Base-by-base conservation (phyloP, 495 filamentous ascomycete genomes). In the Penicillium crystallinum region DNA sequence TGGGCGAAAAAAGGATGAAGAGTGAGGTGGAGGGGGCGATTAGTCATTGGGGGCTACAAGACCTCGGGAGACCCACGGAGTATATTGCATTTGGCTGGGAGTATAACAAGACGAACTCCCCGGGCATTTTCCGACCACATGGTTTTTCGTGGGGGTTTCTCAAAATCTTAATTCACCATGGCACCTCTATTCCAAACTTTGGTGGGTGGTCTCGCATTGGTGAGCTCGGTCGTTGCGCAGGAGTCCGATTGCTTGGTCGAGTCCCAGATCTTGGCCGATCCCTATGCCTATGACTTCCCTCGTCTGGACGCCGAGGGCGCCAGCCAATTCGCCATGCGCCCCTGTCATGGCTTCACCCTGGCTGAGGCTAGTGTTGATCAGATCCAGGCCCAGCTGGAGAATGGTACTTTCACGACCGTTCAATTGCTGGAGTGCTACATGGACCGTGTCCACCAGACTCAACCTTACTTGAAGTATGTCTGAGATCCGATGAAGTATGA, bases 321-420 rank as follows among this genome's bases (percentile, higher is more conserved):
- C 19, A 61, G 51, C 12, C 55, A 73, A 34, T 81, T 83, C 55
- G 77, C 79, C 22, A 86, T 89, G 83, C 77, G 77, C 3, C 60
- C 53, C 9, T 89, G 85, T 65, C 69, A 79, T 48, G 78, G 78
- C 21, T 67, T 87, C 54, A 70, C 74, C 36, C 67, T 89, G 27
- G 84, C 86, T 64, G 86, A 89, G 56, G 77, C 82, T 11, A 75
- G 69, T 27, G 79, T 83, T 30, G 81, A 83, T 58, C 64, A 77
- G 12, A 67, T 84, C 33, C 81, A 84, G 56, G 49, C 49, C 6
- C 58, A 63, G 2, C 62, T 82, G 63, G 49, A 29, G 38, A 54
- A 62, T 6, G 72, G 75, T 0, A 62, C 53, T 10, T 64, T 84
- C 53, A 81, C 70, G 9, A 72, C 72, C 35, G 70, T 74, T 19